Evolutionary conservation across 305 asterid genomes (phyloP), one percentile per base, ranked within the genome.

Genomic region (Coffea humblotiana): DNA sequence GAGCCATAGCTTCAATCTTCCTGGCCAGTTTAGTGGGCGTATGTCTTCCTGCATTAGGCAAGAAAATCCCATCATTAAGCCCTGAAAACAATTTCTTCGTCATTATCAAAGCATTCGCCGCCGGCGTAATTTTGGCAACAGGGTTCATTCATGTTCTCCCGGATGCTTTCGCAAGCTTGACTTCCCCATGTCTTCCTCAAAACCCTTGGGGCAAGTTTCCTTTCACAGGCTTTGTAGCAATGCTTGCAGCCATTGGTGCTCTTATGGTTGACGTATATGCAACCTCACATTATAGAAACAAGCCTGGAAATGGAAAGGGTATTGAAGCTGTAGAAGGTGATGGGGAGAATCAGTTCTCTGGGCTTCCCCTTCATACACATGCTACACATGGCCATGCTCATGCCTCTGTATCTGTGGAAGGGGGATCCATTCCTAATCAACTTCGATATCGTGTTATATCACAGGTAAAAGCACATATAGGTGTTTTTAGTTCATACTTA

Each of bases 1-100:
- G 51, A 19, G 85, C 90, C 52, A 60, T 88, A 25, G 83, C 81
- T 8, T 79, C 87, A 14, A 86, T 88, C 25, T 78, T 85, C 43
- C 75, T 81, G 10, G 86, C 87, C n/a, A 67, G 91, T 66, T 82
- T 83, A 43, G 10, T 82, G 21, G 88, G 91, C 0, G 85, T 86
- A 9, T 76, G 81, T 71, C 35, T 86, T 1, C 91, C 91, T 21
- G 77, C 81, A 2, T 0, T 80, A 48, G 87, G 89, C 15, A 86
- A 74, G 27, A 21, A 60, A 8, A 56, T 82, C 23, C 84, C 82
- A n/a, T 77, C 84, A 5, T 73, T 86, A 66, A 83, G 85, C 69
- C 85, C 87, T 9, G 87, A 84, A 18, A 74, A 48, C 3, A 67
- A 60, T 27, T 27, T 87, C 35, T 80, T 75, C 8, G 67, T 37